Evolutionary conservation across 2,329 filamentous ascomycete species (phyloP).

Genomic region (Aspergillus tubingensis): DNA sequence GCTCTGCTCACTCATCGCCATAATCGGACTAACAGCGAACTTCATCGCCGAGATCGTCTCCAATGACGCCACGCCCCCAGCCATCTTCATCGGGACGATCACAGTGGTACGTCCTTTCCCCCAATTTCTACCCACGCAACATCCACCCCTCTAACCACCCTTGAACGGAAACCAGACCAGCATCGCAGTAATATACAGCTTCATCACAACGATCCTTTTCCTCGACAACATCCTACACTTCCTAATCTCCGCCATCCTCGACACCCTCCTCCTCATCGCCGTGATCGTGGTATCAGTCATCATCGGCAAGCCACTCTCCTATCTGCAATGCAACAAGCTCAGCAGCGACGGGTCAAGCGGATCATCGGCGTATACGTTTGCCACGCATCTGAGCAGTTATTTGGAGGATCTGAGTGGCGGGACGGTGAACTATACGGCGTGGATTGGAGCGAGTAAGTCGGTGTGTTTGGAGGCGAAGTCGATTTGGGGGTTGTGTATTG

Average conservation of each 20-base stretch:
- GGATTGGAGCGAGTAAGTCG: constrained; percentile 61
- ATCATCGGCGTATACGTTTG: constrained; percentile 57
- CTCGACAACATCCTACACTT: constrained; percentile 74
- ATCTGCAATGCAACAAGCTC: constrained; percentile 69
- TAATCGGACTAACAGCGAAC: constrained; percentile 79
- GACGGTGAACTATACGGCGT: constrained; percentile 53
- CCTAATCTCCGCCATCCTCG: constrained; percentile 66
- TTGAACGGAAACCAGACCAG: constrained; percentile 58
- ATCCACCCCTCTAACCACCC: neutral
- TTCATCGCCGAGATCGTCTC: constrained; percentile 77
- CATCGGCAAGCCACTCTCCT: constrained; percentile 77
- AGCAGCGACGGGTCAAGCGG: constrained; percentile 45
- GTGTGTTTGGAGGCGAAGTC: constrained; percentile 85
- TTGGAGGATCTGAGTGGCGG: constrained; percentile 54
- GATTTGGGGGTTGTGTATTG: constrained; percentile 82
- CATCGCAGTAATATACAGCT: constrained; percentile 76
- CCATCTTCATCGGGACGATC: constrained; percentile 75
- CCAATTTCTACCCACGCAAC: constrained; percentile 19
- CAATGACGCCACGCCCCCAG: constrained; percentile 65
- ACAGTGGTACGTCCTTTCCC: constrained; percentile 65
- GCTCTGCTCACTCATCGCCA: constrained; percentile 68
- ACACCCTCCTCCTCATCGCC: constrained; percentile 71
- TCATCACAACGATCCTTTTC: constrained; percentile 79
- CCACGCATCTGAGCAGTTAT: constrained; percentile 54
- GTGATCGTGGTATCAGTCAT: constrained; percentile 75